Conservation (phyloP, 768 basidiomycete species). For the Tubosaeta sp. region DNA sequence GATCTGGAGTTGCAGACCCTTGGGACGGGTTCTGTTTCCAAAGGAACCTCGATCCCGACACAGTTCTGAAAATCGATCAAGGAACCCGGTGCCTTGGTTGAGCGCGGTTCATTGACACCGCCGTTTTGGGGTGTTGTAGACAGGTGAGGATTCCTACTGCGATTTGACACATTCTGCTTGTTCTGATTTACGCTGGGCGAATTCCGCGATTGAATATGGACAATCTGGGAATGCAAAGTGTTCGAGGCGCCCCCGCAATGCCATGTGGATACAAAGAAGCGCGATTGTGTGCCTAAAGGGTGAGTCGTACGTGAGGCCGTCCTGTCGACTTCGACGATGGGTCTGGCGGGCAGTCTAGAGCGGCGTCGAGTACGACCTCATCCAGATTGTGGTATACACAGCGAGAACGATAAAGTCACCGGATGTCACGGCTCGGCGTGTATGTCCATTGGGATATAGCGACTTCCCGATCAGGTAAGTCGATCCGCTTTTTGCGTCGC, state of each 20-base stretch:
- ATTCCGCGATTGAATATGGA: slow-evolving; percentile 16
- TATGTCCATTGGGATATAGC: too few relatives aligned
- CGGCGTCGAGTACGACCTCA: slow-evolving; percentile 12
- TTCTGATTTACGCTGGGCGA: slow-evolving; percentile 22
- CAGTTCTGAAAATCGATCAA: slow-evolving; percentile 25
- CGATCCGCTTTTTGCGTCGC: slow-evolving; percentile 14
- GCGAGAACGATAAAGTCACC: slow-evolving; percentile 13
- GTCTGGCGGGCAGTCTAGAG: slow-evolving; percentile 4
- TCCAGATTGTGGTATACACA: too few relatives aligned
- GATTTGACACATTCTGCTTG: slow-evolving; percentile 27
- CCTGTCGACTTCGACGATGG: slow-evolving; percentile 24
- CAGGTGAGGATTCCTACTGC: slow-evolving; percentile 23
- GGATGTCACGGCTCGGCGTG: slow-evolving; percentile 23
- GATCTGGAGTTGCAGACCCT: slow-evolving; percentile 24
- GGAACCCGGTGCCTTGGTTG: slow-evolving; percentile 25
- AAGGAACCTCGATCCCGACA: slow-evolving; percentile 14
- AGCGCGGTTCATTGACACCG: too few relatives aligned
- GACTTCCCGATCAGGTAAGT: slow-evolving; percentile 18
- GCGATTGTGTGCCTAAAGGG: slow-evolving; percentile 8
- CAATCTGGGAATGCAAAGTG: slow-evolving; percentile 13
- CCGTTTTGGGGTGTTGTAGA: too few relatives aligned
- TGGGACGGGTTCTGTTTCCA: slow-evolving; percentile 20
- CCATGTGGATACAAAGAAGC: slow-evolving; percentile 15
- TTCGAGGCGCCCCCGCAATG: slow-evolving; percentile 11
- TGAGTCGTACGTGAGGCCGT: slow-evolving; percentile 1